Conservation (phyloP, 371 early-diverging fungal genomes). For the Zychaea mexicana region DNA sequence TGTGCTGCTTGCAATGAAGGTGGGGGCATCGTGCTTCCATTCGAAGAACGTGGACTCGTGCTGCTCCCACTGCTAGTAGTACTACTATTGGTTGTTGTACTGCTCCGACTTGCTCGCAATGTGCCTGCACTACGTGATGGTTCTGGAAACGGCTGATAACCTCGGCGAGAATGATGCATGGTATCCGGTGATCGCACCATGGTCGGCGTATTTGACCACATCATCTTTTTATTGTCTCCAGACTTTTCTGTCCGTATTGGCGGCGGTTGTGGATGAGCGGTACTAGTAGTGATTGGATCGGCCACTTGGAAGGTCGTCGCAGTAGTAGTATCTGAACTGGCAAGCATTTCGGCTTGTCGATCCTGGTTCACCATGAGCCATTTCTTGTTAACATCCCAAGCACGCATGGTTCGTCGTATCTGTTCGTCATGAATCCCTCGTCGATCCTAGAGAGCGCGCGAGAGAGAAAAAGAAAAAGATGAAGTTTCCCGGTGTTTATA, state of each 20-base stretch:
- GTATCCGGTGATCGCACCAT: constrained; percentile 25
- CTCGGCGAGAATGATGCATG: neutral
- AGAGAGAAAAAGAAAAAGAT: too few relatives aligned
- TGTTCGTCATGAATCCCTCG: constrained; percentile 45
- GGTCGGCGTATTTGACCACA: constrained; percentile 43
- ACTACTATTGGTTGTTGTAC: constrained; percentile 24
- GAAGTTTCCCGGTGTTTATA: too few relatives aligned
- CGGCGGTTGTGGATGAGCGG: neutral
- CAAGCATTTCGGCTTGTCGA: constrained; percentile 43
- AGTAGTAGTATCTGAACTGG: neutral
- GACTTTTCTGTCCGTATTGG: constrained; percentile 6
- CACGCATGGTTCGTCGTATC: constrained; percentile 30
- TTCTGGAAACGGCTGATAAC: constrained; percentile 9
- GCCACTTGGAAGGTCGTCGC: neutral
- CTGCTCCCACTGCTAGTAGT: constrained; percentile 12
- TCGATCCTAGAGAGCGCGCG: constrained; percentile 42
- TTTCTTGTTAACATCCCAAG: constrained; percentile 44
- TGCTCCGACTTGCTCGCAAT: neutral
- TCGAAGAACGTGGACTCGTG: neutral
- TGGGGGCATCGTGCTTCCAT: neutral
- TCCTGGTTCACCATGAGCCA: constrained; percentile 55
- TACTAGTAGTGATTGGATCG: too few relatives aligned
- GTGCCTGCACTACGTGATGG: constrained; percentile 3
- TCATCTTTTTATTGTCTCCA: constrained; percentile 32
- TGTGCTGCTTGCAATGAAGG: too few relatives aligned